Conservation (phyloP, 129 eudicot species). For the Arctium minus region DNA sequence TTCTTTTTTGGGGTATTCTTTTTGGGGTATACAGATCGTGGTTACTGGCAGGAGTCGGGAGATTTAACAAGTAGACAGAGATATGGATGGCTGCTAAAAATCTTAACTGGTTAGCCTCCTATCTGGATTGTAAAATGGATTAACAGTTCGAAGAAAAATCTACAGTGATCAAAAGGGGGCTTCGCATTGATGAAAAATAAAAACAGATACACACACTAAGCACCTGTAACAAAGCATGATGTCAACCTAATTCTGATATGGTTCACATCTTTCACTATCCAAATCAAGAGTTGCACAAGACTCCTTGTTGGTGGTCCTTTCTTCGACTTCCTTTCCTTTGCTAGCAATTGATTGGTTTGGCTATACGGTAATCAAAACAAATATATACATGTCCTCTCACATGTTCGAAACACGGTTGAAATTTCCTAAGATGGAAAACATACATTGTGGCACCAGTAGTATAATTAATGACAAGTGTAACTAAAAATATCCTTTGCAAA, state of each 20-base stretch:
- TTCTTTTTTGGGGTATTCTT: too few relatives aligned
- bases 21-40: not conserved
- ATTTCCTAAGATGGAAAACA: not conserved
- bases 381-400: not conserved
- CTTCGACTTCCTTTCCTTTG: not conserved
- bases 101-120: not conserved
- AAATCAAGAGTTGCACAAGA: not conserved
- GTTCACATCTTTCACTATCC: not conserved
- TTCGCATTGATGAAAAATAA: not conserved
- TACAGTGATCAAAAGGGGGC: not conserved
- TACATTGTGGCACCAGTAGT: not conserved
- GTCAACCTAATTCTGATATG: not conserved
- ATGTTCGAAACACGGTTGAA: not conserved
- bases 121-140: not conserved
- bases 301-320: not conserved
- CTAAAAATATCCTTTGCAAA: slow-evolving; percentile 1
- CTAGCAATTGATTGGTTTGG: not conserved
- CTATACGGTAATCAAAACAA: not conserved
- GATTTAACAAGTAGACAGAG: not conserved
- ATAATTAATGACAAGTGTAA: not conserved
- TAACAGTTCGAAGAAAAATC: not conserved
- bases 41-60: not conserved
- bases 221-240: not conserved
- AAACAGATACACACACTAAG: not conserved
- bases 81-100: not conserved